These are phyloP conservation scores for Calonectria hongkongensis DNA, from an alignment of 2,329 filamentous ascomycete genomes.

Conservation along the genomic window DNA sequence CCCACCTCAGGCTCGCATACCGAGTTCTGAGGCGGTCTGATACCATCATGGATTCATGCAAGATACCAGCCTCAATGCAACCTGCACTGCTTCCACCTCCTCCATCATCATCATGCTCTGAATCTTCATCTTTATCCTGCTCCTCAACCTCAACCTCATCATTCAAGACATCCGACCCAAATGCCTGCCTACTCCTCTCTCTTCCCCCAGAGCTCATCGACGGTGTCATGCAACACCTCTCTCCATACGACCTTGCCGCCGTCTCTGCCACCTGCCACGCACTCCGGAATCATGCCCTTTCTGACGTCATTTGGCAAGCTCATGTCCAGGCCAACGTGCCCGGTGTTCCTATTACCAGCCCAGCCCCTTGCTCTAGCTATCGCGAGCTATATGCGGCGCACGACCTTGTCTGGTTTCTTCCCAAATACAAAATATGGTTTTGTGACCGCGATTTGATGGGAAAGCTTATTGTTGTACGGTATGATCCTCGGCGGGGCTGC, in stretches of 20 bases:
- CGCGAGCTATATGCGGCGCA: conserved; percentile 83
- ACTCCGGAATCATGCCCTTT: conserved; percentile 75
- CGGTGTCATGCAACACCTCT: conserved; percentile 80
- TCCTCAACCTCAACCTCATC: not conserved
- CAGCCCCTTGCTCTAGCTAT: conserved; percentile 78
- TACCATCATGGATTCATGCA: conserved; percentile 20
- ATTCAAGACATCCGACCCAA: conserved; percentile 12
- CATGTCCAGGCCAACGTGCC: conserved; percentile 82
- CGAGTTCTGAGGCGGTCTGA: conserved; percentile 24
- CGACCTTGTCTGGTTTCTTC: conserved; percentile 89
- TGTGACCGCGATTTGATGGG: conserved; percentile 83
- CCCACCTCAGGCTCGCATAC: conserved; percentile 24
- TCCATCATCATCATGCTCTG: not conserved
- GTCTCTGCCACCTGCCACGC: conserved; percentile 77
- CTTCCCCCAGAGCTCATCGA: conserved; percentile 86
- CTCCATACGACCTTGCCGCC: conserved; percentile 77
- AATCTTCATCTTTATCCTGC: not conserved
- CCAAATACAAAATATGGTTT: conserved; percentile 90
- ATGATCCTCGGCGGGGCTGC: conserved; percentile 81
- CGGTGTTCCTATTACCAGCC: conserved; percentile 68
- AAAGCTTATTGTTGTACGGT: conserved; percentile 84
- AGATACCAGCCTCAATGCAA: not conserved
- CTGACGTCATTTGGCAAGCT: conserved; percentile 83
- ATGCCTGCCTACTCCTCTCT: conserved; percentile 63
- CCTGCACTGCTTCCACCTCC: not conserved